phyloP scores from a whole-genome alignment of 176 grass and related monocot species.

The Ananas comosus region DNA sequence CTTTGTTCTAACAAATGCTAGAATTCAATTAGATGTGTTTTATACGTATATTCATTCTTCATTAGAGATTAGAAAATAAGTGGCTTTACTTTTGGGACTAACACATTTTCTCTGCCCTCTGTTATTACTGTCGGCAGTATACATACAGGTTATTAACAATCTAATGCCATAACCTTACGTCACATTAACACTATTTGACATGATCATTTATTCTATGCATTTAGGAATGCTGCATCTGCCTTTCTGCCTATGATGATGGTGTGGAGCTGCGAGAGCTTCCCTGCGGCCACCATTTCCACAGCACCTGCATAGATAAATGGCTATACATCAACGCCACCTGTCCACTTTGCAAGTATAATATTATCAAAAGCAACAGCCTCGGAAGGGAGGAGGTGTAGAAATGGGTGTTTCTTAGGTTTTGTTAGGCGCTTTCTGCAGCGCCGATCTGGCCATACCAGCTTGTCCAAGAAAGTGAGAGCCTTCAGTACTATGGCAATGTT shows the following conservation, averaged over 20 bases:
- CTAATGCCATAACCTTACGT: not conserved
- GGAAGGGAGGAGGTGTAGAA: conserved; percentile 16
- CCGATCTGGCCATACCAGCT: not conserved
- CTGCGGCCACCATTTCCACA: conserved; percentile 45
- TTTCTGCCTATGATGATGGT: conserved; percentile 33
- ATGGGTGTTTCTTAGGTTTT: not conserved
- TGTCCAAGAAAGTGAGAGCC: not conserved
- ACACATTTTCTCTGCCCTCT: too few relatives aligned
- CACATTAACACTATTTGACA: not conserved
- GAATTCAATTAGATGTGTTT: not conserved
- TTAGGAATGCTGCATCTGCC: conserved; percentile 52
- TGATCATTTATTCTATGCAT: not conserved
- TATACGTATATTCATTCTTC: not conserved
- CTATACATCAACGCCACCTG: conserved; percentile 47
- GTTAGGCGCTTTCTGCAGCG: conserved; percentile 18
- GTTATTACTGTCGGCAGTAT: too few relatives aligned
- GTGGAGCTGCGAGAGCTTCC: conserved; percentile 37
- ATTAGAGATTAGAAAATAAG: not conserved
- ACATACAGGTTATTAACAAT: not conserved
- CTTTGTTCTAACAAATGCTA: not conserved
- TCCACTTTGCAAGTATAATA: conserved; percentile 40
- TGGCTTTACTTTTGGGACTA: not conserved
- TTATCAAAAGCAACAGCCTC: conserved; percentile 18
- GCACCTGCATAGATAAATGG: conserved; percentile 38
- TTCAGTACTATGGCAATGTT: not conserved